Conservation (phyloP, 208 protist species). For the Crithidia sp. region DNA sequence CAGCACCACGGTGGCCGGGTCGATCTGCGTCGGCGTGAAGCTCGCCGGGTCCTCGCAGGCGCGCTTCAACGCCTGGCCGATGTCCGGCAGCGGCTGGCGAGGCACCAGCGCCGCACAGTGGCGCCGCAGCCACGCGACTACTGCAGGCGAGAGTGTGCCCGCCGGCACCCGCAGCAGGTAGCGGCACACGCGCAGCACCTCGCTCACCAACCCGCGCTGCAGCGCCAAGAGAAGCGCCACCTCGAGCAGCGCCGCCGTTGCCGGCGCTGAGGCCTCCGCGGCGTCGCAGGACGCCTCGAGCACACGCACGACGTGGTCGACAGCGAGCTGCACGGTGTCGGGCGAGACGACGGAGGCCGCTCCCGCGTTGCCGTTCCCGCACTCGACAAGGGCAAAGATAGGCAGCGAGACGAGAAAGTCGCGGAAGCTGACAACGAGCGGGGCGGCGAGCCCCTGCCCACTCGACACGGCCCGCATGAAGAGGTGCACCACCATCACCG, state of each 20-base stretch:
- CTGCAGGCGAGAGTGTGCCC: conserved; percentile 29
- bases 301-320: conserved; percentile 55
- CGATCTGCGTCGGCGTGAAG: conserved; percentile 51
- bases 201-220: conserved; percentile 76
- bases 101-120: conserved; percentile 56
- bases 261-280: not conserved
- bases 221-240: conserved; percentile 74
- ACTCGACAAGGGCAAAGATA: conserved; percentile 73
- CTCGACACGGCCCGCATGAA: conserved; percentile 47
- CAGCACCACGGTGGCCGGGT: conserved; percentile 44
- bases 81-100: conserved; percentile 48
- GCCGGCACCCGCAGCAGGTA: conserved; percentile 61
- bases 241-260: conserved; percentile 49
- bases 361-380: conserved; percentile 5
- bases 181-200: conserved; percentile 67
- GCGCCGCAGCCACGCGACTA: conserved; percentile 58
- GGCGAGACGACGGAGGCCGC: conserved; percentile 43
- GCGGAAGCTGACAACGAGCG: conserved; percentile 67
- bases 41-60: conserved; percentile 61
- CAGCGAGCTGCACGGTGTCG: conserved; percentile 60
- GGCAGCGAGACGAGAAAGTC: conserved; percentile 75
- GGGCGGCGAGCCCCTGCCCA: conserved; percentile 44
- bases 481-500: conserved; percentile 79
- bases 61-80: conserved; percentile 52
- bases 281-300: conserved; percentile 36